Percentiles rank a stretch among this genome's conserved stretches.
phyloP scores from a whole-genome alignment of 2,329 filamentous ascomycete species.

The Paracoccidioides lutzii region DNA sequence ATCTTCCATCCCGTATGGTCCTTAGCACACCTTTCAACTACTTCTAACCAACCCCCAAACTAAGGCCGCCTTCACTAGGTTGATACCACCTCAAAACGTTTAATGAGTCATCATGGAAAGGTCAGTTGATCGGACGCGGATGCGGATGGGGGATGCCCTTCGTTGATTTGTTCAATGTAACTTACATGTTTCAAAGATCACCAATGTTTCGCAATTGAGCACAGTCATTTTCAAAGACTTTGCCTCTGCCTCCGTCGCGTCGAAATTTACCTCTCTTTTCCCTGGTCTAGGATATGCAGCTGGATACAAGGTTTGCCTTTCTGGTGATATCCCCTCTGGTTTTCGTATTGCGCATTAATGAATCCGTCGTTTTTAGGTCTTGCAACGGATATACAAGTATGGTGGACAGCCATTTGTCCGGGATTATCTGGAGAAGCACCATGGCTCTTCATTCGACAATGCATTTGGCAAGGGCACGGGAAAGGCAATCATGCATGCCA shows the following conservation, averaged over 20 bases:
- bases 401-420: constrained; percentile 91
- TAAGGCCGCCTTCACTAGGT: constrained; percentile 44
- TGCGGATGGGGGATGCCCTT: neutral
- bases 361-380: constrained; percentile 40
- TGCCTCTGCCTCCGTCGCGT: constrained; percentile 53
- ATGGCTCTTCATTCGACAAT: constrained; percentile 70
- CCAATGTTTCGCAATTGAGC: constrained; percentile 56
- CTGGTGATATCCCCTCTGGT: neutral
- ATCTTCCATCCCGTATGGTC: constrained; percentile 74
- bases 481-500: constrained; percentile 96
- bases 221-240: constrained; percentile 87
- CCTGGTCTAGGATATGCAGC: constrained; percentile 94
- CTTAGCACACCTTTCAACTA: neutral
- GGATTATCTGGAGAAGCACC: constrained; percentile 71
- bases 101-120: constrained; percentile 94
- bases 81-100: constrained; percentile 94
- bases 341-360: neutral
- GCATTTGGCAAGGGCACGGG: constrained; percentile 93
- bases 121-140: constrained; percentile 28
- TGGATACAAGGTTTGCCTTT: constrained; percentile 70
- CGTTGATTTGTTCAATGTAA: neutral
- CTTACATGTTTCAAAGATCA: constrained; percentile 34
- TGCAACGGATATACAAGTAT: constrained; percentile 98
- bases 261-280: constrained; percentile 91
- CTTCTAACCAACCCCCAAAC: constrained; percentile 5